Evolutionary conservation across 352 stramenopile genomes (phyloP), one percentile per base, ranked within the genome.

Genomic region (Pythium aquatile): DNA sequence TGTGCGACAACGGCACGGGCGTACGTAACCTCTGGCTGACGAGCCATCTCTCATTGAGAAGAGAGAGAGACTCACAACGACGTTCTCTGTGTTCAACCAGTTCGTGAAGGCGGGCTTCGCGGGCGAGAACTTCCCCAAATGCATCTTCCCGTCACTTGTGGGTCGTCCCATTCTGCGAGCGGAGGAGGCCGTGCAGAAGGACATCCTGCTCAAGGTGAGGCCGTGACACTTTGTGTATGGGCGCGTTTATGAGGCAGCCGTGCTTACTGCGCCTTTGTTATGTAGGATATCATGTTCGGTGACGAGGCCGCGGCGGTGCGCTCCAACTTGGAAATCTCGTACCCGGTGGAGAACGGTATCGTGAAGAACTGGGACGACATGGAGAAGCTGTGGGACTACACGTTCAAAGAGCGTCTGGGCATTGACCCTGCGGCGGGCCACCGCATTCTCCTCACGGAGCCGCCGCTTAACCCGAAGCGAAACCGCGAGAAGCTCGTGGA

Each of bases 291-390:
- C 54, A 98, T 98, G 93, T 97, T 96, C 66, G 96, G 96, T 30
- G 93, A 98, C 65, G 96, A 98, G 63, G 94, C 91, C 2, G 85
- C 85, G 6, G 84, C 87, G 10, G 85, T 96, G 66, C 85, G 89
- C 10, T 90, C 82, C 55, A 92, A 90, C 68, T 74, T 97, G 30
- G 86, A 96, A 73, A 94, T 94, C 75, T 81, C 75, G 68, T 96
- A 96, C 75, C 90, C 88, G 13, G 91, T 99, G 28, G 93, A 98
- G 72, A 98, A 98, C 70, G 96, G 96, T 39, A 98, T 98, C 58
- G 93, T 99, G 11, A 96, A 96, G 74, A 98, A 98, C 80, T 99
- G 96, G 96, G 91, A 98, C 56, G 95, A 98, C 68, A 98, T 99
- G 95, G 89, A 98, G 74, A 92, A 98, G 65, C 77, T 99, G 32